A percentile compares a stretch with the other conserved stretches of the same genome.
These are phyloP conservation scores for Plenodomus tracheiphilus DNA, from an alignment of 2,329 filamentous ascomycete species.

Conservation along the genomic window DNA sequence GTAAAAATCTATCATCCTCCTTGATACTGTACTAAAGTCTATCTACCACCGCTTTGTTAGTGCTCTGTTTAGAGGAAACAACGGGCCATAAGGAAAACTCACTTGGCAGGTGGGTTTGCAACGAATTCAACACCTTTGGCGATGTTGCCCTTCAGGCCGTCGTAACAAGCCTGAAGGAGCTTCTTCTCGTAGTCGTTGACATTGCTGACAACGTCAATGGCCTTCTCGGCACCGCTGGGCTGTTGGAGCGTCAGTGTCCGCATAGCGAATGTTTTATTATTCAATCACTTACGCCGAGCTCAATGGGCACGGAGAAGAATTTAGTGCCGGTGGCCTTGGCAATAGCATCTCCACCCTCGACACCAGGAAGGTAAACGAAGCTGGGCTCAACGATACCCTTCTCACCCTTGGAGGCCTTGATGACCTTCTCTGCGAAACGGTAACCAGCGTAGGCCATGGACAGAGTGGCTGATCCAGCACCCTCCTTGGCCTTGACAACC, in stretches of 20 bases:
- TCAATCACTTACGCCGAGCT: conserved; percentile 80
- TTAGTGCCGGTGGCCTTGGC: conserved; percentile 80
- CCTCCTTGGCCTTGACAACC: conserved; percentile 93
- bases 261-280: not conserved
- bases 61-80: not conserved
- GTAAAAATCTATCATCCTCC: conserved; percentile 14
- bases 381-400: conserved; percentile 92
- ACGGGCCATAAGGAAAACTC: conserved; percentile 12
- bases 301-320: conserved; percentile 94
- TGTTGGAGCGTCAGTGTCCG: conserved; percentile 45
- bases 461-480: conserved; percentile 84
- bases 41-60: conserved; percentile 10
- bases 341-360: conserved; percentile 84
- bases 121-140: conserved; percentile 89
- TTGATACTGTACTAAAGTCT: conserved; percentile 18
- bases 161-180: conserved; percentile 74
- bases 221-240: conserved; percentile 85
- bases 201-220: conserved; percentile 73
- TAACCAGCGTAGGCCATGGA: conserved; percentile 96
- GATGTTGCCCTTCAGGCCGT: conserved; percentile 89
- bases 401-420: conserved; percentile 86
- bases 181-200: conserved; percentile 88
- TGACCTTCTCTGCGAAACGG: conserved; percentile 92
- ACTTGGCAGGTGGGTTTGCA: conserved; percentile 70
- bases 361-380: conserved; percentile 91